Conservation (phyloP, 2,329 filamentous ascomycete species). For the Ophiostoma fasciatum region DNA sequence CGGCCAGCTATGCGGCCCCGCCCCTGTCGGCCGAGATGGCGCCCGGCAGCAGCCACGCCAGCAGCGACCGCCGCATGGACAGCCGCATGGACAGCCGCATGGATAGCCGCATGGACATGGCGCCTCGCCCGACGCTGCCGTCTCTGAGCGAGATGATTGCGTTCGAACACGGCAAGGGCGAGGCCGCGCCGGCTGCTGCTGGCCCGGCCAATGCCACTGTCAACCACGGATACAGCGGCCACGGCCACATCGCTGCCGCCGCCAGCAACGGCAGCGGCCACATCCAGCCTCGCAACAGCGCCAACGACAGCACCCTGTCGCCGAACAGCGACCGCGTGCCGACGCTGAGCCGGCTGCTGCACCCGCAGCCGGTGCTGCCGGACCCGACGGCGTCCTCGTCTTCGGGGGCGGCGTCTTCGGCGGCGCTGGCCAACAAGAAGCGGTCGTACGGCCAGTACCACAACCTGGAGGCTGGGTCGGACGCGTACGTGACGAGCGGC, state of each 20-base stretch:
- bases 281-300: conserved; percentile 2
- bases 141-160: conserved; percentile 12
- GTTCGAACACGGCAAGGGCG: conserved; percentile 6
- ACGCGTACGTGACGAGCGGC: conserved; percentile 1
- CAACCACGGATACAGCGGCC: no score
- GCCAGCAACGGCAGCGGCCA: neutral
- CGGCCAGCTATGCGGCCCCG: conserved; percentile 5
- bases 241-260: no score
- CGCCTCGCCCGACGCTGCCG: conserved; percentile 12
- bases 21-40: conserved; percentile 5
- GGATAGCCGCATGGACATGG: no score
- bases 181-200: neutral
- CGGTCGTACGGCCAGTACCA: conserved; percentile 11
- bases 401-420: no score
- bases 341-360: conserved; percentile 11
- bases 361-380: conserved; percentile 6
- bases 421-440: conserved; percentile 7
- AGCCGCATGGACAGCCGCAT: no score
- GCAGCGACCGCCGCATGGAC: neutral
- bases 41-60: no score
- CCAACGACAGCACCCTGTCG: conserved; percentile 1
- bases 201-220: no score
- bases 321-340: conserved; percentile 9
- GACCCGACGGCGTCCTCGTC: neutral
- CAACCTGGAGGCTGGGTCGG: conserved; percentile 5